Conservation (phyloP, 768 basidiomycete genomes). For the Suillus bovinus region DNA sequence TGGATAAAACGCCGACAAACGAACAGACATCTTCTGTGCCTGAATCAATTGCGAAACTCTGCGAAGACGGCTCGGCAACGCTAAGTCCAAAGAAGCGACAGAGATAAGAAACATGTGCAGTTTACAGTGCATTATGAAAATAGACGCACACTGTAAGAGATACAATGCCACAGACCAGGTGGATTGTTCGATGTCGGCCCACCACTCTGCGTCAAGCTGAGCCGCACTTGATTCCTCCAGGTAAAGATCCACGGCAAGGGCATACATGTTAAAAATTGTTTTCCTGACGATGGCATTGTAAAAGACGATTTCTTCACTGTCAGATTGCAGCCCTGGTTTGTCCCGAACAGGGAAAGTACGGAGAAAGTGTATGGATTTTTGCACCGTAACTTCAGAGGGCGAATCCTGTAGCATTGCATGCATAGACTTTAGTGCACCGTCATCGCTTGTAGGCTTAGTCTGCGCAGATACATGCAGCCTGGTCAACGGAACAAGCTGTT, state of each 20-base stretch:
- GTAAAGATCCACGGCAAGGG: constrained; percentile 62
- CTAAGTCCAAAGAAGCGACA: constrained; percentile 12
- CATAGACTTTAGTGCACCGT: constrained; percentile 15
- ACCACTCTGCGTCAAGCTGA: constrained; percentile 84
- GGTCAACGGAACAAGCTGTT: constrained; percentile 23
- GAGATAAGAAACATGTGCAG: constrained; percentile 4
- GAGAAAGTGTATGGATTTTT: constrained; percentile 18
- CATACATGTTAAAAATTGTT: constrained; percentile 59
- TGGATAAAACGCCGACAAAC: constrained; percentile 46
- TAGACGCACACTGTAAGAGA: constrained; percentile 73
- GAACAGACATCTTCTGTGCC: constrained; percentile 46
- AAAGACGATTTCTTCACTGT: constrained; percentile 11
- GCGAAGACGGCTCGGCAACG: constrained; percentile 27
- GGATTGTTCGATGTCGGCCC: constrained; percentile 72
- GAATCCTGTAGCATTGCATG: constrained; percentile 25
- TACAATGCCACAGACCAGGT: constrained; percentile 55
- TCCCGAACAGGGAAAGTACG: constrained; percentile 4
- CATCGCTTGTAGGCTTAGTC: constrained; percentile 12
- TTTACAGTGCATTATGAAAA: background rate
- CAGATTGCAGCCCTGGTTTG: background rate
- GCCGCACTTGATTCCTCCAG: constrained; percentile 67
- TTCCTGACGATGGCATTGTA: constrained; percentile 45
- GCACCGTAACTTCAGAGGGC: constrained; percentile 18
- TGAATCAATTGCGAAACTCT: constrained; percentile 43
- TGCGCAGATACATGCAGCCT: constrained; percentile 12